Conservation (phyloP, 2,329 filamentous ascomycete species). For the Eutypa lata region DNA sequence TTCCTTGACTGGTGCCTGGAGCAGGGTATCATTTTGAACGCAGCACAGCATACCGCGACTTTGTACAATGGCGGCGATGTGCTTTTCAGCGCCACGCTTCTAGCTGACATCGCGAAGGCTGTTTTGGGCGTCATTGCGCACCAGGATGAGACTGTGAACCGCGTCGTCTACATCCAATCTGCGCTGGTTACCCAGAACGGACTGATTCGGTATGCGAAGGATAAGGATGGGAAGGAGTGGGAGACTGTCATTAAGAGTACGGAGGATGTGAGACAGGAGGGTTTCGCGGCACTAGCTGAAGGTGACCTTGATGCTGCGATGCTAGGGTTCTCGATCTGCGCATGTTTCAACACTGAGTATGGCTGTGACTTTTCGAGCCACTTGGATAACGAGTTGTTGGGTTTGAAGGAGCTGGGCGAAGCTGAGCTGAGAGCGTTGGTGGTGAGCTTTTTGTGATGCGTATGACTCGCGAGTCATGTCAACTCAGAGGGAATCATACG, state of each 20-base stretch:
- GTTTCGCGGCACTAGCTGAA: constrained; percentile 24
- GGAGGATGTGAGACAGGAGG: constrained; percentile 26
- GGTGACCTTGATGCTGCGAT: constrained; percentile 19
- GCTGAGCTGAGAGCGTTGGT: constrained; percentile 25
- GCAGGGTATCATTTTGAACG: constrained; percentile 26
- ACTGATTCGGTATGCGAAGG: constrained; percentile 30
- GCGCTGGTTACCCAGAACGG: constrained; percentile 32
- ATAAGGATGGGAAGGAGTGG: constrained; percentile 27
- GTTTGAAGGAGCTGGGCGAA: constrained; percentile 26
- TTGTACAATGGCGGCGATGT: constrained; percentile 33
- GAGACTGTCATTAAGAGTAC: constrained; percentile 19
- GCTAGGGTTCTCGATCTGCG: constrained; percentile 25
- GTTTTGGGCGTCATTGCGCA: constrained; percentile 29
- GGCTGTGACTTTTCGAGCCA: constrained; percentile 27
- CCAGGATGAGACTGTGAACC: constrained; percentile 31
- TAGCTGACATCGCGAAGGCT: constrained; percentile 29
- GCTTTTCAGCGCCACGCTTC: constrained; percentile 25
- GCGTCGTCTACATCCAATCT: constrained; percentile 33
- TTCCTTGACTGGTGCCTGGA: constrained; percentile 35
- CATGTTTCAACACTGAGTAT: constrained; percentile 24
- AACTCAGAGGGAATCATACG: background rate
- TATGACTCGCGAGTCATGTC: background rate
- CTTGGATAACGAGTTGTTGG: constrained; percentile 34
- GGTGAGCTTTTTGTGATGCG: constrained; percentile 6
- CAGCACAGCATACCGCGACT: constrained; percentile 22